phyloP scores from a whole-genome alignment of 345 rosid genomes.

The Brassica carinata region DNA sequence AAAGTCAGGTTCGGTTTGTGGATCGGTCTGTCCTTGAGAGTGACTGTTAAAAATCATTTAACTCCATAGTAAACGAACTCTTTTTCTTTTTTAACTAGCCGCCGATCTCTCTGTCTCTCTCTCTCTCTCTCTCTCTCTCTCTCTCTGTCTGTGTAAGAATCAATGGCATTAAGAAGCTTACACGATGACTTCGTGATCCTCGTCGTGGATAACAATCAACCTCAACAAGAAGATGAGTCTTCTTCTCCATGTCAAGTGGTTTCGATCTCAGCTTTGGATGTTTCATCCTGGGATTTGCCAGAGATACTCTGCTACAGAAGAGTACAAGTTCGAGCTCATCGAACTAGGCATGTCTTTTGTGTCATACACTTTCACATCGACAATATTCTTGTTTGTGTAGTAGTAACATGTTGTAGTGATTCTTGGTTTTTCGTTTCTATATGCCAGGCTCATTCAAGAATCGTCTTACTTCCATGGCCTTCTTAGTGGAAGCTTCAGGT shows the following conservation, averaged over 20 bases:
- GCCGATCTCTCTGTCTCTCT: not conserved
- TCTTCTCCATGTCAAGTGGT: constrained; percentile 23
- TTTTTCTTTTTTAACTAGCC: not conserved
- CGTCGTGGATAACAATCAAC: constrained; percentile 39
- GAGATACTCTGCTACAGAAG: constrained; percentile 46
- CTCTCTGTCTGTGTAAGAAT: not conserved
- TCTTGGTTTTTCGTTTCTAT: not conserved
- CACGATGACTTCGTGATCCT: constrained; percentile 46
- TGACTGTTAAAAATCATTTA: not conserved
- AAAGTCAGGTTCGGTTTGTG: not conserved
- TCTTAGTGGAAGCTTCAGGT: constrained; percentile 73
- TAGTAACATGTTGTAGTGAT: not conserved
- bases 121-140: not conserved
- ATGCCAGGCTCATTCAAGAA: constrained; percentile 52
- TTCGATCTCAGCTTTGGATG: constrained; percentile 50
- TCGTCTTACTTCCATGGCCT: constrained; percentile 70
- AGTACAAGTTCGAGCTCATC: constrained; percentile 52
- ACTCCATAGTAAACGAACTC: not conserved
- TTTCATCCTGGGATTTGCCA: constrained; percentile 49
- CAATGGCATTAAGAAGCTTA: constrained; percentile 49
- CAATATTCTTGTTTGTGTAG: not conserved
- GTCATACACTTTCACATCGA: not conserved
- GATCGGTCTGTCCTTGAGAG: not conserved
- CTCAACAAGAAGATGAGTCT: constrained; percentile 28
- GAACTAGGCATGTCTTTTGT: constrained; percentile 41